Evolutionary conservation across 116 monocot species (phyloP), one percentile per base, ranked within the genome.

Genomic region (Dioscorea cayenensis): DNA sequence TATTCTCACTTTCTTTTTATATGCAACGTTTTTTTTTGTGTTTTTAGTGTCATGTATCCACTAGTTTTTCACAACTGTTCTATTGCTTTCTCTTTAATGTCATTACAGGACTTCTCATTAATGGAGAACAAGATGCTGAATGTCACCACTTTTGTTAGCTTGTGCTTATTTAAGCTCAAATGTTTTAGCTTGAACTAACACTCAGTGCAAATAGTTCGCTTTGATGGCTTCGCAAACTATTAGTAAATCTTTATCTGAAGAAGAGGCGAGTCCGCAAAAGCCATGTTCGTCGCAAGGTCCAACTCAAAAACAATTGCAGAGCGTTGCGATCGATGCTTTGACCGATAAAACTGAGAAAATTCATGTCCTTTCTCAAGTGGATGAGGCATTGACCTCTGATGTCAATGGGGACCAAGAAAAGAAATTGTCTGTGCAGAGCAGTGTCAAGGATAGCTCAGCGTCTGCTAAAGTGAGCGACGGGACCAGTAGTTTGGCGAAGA

Each of bases 401-500:
- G 72, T 32, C 25, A 82, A 62, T 71, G 70, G 12, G 52, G 73
- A 80, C 36, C 70, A 65, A 71, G 80, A 78, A 68, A 85, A 78
- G 60, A 85, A 85, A 28, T 69, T 6, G 13, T 78, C 71, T 18
- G 75, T 72, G 35, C 32, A 61, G 49, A 79, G 72, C n/a, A 73
- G 73, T 19, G 68, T 72, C 49, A 82, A 89, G 21, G 60, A 82
- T 76, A 82, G 71, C 63, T 86, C 77, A 6, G 62, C 58, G 49
- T 86, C 85, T 63, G 84, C 79, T 65, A 85, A 81, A 67, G 65
- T 80, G 61, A 89, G 89, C 67, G 85, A 83, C 68, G 89, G 75
- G 12, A 63, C 73, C 22, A 79, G 81, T 51, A 81, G 68, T 50
- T 51, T 90, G 1, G 28, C 69, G 29, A 90, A 86, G 50, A 84